A percentile compares a stretch with the other conserved stretches of the same genome.
Evolutionary conservation across 192 early-diverging fungal genomes (phyloP).

Genomic region (Polychytrium aggregatum): DNA sequence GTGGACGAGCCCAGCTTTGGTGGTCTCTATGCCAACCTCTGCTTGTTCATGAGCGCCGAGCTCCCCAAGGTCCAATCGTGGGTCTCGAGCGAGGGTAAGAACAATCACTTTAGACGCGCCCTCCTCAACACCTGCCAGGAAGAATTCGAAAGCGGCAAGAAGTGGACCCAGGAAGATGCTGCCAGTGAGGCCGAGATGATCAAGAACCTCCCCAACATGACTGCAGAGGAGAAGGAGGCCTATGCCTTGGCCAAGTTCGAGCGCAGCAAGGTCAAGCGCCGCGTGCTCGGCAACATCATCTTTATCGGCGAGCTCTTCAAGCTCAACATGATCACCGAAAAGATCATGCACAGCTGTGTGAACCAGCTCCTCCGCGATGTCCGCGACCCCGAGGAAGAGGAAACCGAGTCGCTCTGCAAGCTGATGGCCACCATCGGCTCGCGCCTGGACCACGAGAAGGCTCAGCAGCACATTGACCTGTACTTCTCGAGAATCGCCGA

Average conservation of each 20-base stretch:
- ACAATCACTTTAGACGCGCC: slow-evolving; percentile 80
- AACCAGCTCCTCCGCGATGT: slow-evolving; percentile 57
- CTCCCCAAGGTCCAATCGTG: slow-evolving; percentile 38
- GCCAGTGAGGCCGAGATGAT: too few species aligned
- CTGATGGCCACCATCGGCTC: slow-evolving; percentile 81
- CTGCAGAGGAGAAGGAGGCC: slow-evolving; percentile 41
- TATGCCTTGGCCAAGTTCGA: slow-evolving; percentile 59
- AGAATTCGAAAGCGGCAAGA: slow-evolving; percentile 87
- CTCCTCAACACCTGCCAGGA: slow-evolving; percentile 89
- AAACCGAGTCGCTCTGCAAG: slow-evolving; percentile 86
- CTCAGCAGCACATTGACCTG: slow-evolving; percentile 59
- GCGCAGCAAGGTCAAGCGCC: slow-evolving; percentile 84
- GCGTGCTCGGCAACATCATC: slow-evolving; percentile 80
- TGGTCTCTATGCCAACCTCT: slow-evolving; percentile 80
- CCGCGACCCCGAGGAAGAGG: slow-evolving; percentile 82
- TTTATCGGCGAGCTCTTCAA: slow-evolving; percentile 97
- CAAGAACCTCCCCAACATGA: slow-evolving; percentile 46
- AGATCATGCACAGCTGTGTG: slow-evolving; percentile 93
- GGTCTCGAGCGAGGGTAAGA: slow-evolving; percentile 56
- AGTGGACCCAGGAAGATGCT: slow-evolving; percentile 45
- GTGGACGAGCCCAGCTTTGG: slow-evolving; percentile 88
- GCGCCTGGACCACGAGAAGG: slow-evolving; percentile 56
- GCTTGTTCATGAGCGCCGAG: slow-evolving; percentile 51
- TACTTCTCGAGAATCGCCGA: slow-evolving; percentile 80
- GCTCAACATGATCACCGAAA: slow-evolving; percentile 76